Evolutionary conservation across 208 protist species (phyloP), one percentile per base, ranked within the genome.

Genomic region (Acanthamoeba healyi): DNA sequence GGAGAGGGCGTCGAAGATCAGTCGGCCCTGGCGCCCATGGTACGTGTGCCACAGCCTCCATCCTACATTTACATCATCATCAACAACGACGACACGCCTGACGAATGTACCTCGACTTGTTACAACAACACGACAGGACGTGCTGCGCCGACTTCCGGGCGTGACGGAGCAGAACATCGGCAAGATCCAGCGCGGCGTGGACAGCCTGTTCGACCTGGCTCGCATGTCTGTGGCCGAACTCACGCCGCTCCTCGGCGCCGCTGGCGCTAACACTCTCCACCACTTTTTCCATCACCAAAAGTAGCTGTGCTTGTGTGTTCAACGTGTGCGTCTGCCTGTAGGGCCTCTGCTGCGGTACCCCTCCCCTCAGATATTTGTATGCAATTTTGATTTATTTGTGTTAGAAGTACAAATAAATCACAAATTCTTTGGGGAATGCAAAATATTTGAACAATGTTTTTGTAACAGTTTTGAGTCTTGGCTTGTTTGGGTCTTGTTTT

Each of bases 131-230:
- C 65, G 65, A 74, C 63, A 93, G 67, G 89, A 93, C 29, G 56
- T 93, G 42, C 22, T 93, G 67, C 42, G 70, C 2, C 58, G 89
- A 24, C 63, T 93, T 14, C 89, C 89, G 0, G 89, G 89, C 3
- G 51, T 93, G 46, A 93, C 89, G 32, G 67, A 77, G 38, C 9
- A 93, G 36, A 93, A 93, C 65, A 82, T 93, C 46, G 63, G 14
- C 19, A 63, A 58, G 10, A 38, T 93, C 5, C n/a, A 67, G 65
- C 44, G 51, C 63, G 49, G 42, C 24, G 89, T 93, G 29, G 38
- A 49, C 12, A 82, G n/a, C 89, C 65, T 93, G n/a, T 81, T 49
- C n/a, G 89, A 93, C 1, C 89, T 93, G 3, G 51, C 46, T 38
- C 3, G 32, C 32, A 82, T 93, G 67, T 79, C 24, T n/a, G 51